These are phyloP conservation scores for Globisporangium viniferum DNA, from an alignment of 352 stramenopile genomes.

Conservation along the genomic window DNA sequence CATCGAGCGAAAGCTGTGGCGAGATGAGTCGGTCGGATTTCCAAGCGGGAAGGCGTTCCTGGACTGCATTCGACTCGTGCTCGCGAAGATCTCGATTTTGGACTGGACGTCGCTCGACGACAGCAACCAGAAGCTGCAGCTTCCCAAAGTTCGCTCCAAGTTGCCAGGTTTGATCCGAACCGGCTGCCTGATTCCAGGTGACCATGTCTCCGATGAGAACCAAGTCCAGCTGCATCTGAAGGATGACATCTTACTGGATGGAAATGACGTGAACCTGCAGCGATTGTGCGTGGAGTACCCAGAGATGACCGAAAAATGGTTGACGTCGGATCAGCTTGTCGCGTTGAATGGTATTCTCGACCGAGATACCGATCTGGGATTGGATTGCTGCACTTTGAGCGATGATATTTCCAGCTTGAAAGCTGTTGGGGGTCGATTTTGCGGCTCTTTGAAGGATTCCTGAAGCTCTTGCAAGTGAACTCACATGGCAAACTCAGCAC, in stretches of 20 bases:
- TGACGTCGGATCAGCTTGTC: constrained; percentile 6
- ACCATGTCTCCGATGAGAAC: constrained; percentile 16
- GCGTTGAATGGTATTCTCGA: constrained; percentile 31
- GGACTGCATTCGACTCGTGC: constrained; percentile 67
- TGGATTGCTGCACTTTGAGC: constrained; percentile 21
- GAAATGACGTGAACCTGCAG: constrained; percentile 26
- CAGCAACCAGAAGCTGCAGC: constrained; percentile 41
- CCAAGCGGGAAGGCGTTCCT: constrained; percentile 51
- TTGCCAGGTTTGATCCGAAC: constrained; percentile 46
- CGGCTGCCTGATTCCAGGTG: constrained; percentile 32
- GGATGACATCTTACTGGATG: constrained; percentile 23
- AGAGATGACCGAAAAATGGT: constrained; percentile 37
- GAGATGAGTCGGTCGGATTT: constrained; percentile 29
- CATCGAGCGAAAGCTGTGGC: constrained; percentile 29
- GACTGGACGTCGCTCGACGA: constrained; percentile 73
- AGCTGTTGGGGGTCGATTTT: constrained; percentile 24
- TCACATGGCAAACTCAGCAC: constrained; percentile 20
- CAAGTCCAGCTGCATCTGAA: constrained; percentile 24
- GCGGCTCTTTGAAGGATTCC: constrained; percentile 30
- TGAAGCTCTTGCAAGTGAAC: constrained; percentile 12
- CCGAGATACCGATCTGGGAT: constrained; percentile 43
- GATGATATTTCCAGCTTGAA: constrained; percentile 5
- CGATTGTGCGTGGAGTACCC: constrained; percentile 29
- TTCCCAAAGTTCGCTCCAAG: constrained; percentile 45
- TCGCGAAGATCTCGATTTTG: constrained; percentile 74